These are phyloP conservation scores for Pilobolus umbonatus DNA, from an alignment of 192 early-diverging fungal species.

Conservation along the genomic window DNA sequence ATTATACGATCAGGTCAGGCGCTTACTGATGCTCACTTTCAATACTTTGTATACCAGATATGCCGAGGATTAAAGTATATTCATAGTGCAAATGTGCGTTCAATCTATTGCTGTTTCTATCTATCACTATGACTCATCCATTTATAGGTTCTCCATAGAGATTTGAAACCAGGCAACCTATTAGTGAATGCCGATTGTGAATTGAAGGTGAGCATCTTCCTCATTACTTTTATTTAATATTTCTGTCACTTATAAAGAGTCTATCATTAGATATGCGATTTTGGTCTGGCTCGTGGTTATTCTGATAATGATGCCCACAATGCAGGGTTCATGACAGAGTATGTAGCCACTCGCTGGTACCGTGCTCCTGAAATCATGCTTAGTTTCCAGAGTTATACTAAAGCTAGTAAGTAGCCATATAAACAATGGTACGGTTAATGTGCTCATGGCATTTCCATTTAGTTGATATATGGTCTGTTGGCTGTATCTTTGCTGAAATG, in stretches of 20 bases:
- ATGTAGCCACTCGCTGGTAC: slow-evolving; percentile 99
- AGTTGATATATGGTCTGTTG: slow-evolving; percentile 98
- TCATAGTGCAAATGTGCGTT: slow-evolving; percentile 87
- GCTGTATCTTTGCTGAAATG: slow-evolving; percentile 99
- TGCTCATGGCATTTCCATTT: neutral
- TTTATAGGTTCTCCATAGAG: slow-evolving; percentile 77
- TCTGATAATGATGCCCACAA: slow-evolving; percentile 75
- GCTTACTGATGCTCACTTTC: slow-evolving; percentile 95
- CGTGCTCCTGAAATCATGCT: slow-evolving; percentile 98
- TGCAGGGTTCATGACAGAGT: slow-evolving; percentile 98
- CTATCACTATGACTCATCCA: neutral
- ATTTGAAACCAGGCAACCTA: slow-evolving; percentile 95
- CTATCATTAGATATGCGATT: slow-evolving; percentile 91
- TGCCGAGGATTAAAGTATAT: slow-evolving; percentile 98
- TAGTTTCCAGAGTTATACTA: slow-evolving; percentile 95
- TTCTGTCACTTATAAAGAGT: too few relatives aligned
- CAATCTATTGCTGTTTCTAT: neutral
- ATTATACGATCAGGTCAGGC: slow-evolving; percentile 92
- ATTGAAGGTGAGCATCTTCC: slow-evolving; percentile 63
- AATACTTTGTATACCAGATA: slow-evolving; percentile 99
- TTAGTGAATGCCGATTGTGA: slow-evolving; percentile 98
- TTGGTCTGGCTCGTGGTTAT: slow-evolving; percentile 94
- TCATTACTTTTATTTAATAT: neutral
- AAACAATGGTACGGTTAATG: neutral
- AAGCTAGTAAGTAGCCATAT: slow-evolving; percentile 70